Evolutionary conservation across 108 stramenopile genomes (phyloP), one percentile per base, ranked within the genome.

Genomic region (Nitzschia sp.): DNA sequence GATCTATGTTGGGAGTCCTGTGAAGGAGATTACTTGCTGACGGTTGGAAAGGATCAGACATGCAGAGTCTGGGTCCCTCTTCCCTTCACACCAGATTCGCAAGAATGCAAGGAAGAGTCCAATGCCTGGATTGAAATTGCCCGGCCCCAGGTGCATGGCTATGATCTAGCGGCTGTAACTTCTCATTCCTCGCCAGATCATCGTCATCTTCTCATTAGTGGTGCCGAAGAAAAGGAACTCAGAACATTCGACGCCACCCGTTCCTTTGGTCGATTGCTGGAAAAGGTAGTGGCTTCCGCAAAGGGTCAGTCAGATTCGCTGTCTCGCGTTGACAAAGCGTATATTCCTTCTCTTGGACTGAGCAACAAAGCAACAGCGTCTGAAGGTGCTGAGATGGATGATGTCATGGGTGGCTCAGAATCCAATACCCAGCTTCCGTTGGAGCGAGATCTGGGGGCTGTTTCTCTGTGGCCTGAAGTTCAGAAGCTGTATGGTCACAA

Each of bases 101-200:
- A 63, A 14, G 51, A 15, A 25, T 12, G 7, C 8, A 58, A 19
- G 41, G 22, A 46, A 29, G 20, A 63, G 42, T 57, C 40, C 10
- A 42, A 76, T 22, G 22, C 56, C 10, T 95, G 91, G 91, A 63
- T 86, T n/a, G 91, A 92, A 66, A 72, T 89, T 15, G 89, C 86
- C 0, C 68, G 94, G 21, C 94, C 94, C 29, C 91, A 92, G 62
- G 94, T 95, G 1, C 94, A 95, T 70, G 94, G 94, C 15, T 95
- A 92, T 67, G 79, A 89, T 72, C 67, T 95, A 44, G 83, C 84
- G 5, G 79, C 89, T 17, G 67, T 95, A 41, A 80, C 70, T 9
- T 92, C 89, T 42, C 57, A 92, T 8, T 81, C 81, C 6, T 63
- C 77, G 0, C 20, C 43, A 9, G 40, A 65, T 59, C 86, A 87